Evolutionary conservation across 768 basidiomycete genomes (phyloP).

Genomic region (Phallus indusiatus): DNA sequence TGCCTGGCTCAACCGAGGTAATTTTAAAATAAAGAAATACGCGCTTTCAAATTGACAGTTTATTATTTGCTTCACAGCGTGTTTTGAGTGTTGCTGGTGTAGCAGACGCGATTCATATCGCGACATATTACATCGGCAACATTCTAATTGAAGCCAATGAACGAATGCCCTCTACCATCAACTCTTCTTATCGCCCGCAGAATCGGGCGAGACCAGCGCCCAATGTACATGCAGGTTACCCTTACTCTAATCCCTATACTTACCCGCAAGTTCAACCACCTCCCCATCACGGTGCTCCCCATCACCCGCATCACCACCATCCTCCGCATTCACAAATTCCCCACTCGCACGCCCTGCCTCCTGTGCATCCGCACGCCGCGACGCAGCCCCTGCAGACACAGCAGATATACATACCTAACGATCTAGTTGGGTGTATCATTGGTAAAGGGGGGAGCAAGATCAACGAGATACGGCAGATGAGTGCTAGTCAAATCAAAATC

Average conservation of each 20-base stretch:
- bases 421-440: conserved; percentile 94
- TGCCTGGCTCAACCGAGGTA: conserved; percentile 99
- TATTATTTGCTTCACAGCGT: conserved; percentile 44
- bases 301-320: conserved; percentile 15
- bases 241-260: conserved; percentile 34
- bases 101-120: conserved; percentile 98
- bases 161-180: conserved; percentile 59
- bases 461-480: conserved; percentile 95
- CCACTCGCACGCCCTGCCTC: conserved; percentile 23
- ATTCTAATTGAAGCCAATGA: conserved; percentile 92
- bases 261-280: not conserved
- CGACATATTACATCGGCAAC: conserved; percentile 98
- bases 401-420: conserved; percentile 97
- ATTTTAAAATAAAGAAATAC: conserved; percentile 13
- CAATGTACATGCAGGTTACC: conserved; percentile 15
- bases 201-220: conserved; percentile 37
- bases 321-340: conserved; percentile 32
- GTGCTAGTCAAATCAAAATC: conserved; percentile 93
- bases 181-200: conserved; percentile 62
- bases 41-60: conserved; percentile 9
- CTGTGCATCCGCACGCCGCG: conserved; percentile 29
- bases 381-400: conserved; percentile 84
- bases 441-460: conserved; percentile 98
- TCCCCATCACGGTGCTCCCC: not conserved
- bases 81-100: conserved; percentile 97